Evolutionary conservation across 2,329 filamentous ascomycete genomes (phyloP).

Genomic region (Alternaria conjuncta): DNA sequence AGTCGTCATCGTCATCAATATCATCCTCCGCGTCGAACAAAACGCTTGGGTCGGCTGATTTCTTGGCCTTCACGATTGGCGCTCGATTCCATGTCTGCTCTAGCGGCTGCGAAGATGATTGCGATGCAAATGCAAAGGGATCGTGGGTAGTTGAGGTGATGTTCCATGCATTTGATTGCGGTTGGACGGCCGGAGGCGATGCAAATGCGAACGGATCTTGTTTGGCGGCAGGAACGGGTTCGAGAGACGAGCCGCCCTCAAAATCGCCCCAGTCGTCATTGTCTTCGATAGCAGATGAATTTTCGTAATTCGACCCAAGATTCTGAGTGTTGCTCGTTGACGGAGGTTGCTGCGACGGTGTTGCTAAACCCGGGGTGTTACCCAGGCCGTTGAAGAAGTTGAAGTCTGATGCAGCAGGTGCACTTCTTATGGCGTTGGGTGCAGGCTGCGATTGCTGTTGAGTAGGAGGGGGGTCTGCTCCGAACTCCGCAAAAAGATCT

Average conservation of each 20-base stretch:
- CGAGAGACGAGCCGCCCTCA: conserved; percentile 36
- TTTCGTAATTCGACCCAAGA: background rate
- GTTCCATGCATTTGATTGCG: conserved; percentile 16
- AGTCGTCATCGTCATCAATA: conserved; percentile 44
- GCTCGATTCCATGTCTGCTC: conserved; percentile 33
- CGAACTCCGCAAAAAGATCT: conserved; percentile 46
- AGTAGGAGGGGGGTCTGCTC: conserved; percentile 19
- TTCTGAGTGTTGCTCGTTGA: conserved; percentile 13
- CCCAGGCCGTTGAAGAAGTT: conserved; percentile 45
- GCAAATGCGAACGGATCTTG: conserved; percentile 28
- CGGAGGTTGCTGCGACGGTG: conserved; percentile 19
- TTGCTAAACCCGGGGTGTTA: conserved; percentile 19
- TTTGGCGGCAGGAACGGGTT: conserved; percentile 17
- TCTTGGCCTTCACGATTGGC: conserved; percentile 39
- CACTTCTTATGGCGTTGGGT: background rate
- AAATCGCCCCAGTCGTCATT: conserved; percentile 53
- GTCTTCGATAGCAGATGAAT: conserved; percentile 23
- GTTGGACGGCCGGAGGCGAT: conserved; percentile 14
- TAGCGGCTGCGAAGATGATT: conserved; percentile 6
- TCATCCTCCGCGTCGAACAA: conserved; percentile 51
- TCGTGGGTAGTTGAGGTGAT: conserved; percentile 11
- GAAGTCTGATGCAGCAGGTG: conserved; percentile 31
- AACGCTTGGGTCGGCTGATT: conserved; percentile 45
- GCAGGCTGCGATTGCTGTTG: conserved; percentile 18
- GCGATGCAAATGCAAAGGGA: conserved; percentile 18